Evolutionary conservation across 495 filamentous ascomycete species (phyloP), one percentile per base, ranked within the genome.

Genomic region (Xylaria castorea): DNA sequence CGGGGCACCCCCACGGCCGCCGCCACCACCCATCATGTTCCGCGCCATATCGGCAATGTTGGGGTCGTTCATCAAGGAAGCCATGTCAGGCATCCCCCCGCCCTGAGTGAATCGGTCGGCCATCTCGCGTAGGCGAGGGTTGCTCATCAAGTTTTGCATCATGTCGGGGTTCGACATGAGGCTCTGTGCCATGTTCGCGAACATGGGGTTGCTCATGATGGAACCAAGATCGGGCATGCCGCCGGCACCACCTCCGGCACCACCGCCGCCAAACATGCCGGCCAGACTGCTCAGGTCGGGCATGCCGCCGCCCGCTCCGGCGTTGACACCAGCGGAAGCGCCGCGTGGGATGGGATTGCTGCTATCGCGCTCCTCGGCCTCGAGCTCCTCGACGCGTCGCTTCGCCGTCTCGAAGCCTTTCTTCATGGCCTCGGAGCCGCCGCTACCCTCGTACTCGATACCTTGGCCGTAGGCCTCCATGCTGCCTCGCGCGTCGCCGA

Each of bases 201-300:
- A 95, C 96, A 98, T 98, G 53, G 96, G 96, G 85, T 99, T 98
- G 83, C 83, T 93, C 96, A 99, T 98, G 78, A 99, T 89, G 68
- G 85, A 87, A 70, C 87, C 81, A 46, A 99, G 79, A 82, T 98
- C 95, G 5, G 94, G 94, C 92, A 95, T 93, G 46, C 94, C 93
- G 50, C 94, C 92, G n/a, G n/a, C n/a, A 22, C 90, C 91, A 11
- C 86, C 84, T n/a, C 82, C 85, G 30, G 83, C 89, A 5, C 81
- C 87, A 25, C 83, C 87, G 1, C 81, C 87, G 36, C 70, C 70
- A 6, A 72, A 57, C 70, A 72, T 72, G 63, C 70, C 36, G 14
- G 70, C 70, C 14, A 72, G 70, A 34, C 62, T 66, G 63, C 63
- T 61, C 30, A 72, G 48, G 16, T 72, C 70, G 14, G 70, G 70